Base-by-base conservation (phyloP, 768 basidiomycete genomes). In the Lepiota brunneoincarnata region DNA sequence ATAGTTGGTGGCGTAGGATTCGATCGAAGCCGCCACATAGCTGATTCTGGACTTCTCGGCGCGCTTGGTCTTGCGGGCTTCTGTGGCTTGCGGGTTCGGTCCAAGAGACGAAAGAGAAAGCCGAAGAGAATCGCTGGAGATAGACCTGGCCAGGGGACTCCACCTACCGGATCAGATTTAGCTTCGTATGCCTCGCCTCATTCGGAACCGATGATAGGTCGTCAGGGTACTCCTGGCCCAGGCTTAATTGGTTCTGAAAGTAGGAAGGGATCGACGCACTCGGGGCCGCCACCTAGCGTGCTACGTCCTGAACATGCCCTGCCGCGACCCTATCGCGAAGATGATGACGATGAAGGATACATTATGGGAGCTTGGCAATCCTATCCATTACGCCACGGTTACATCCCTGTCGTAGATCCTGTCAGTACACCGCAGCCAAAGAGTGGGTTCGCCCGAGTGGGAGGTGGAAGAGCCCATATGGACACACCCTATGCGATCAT, bases 281-380 rank as follows among this genome's bases (percentile, higher is more conserved):
- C 79, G 28, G 82, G 75, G 36, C 82, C 81, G 7, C 88, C 84
- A 11, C 81, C 85, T 12, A 87, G 80, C 18, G 89, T 91, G 4
- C 75, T 92, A 58, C 82, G 83, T 35, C 91, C 91, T 0, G 91
- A 93, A 60, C 88, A 91, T 43, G 89, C 86, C 3, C 75, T 85
- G 57, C 77, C 53, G 18, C 39, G 80, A 42, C 89, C 87, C 24
- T 91, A 90, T 65, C 78, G 77, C 58, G 88, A 91, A 63, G 87
- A 91, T 39, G 87, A 80, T 59, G 90, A 91, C 56, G 88, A 88
- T 61, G 90, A 90, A 58, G 88, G 91, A 11, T 89, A 77, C 59
- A 97, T 98, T 64, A 96, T 98, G 92, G 87, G 86, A 38, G 91
- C 95, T n/a, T 96, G 93, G 91, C 85, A 87, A 59, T 82, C 86